Conservation (phyloP, 139 green algal species). For the Diplosphaera chodatii region DNA sequence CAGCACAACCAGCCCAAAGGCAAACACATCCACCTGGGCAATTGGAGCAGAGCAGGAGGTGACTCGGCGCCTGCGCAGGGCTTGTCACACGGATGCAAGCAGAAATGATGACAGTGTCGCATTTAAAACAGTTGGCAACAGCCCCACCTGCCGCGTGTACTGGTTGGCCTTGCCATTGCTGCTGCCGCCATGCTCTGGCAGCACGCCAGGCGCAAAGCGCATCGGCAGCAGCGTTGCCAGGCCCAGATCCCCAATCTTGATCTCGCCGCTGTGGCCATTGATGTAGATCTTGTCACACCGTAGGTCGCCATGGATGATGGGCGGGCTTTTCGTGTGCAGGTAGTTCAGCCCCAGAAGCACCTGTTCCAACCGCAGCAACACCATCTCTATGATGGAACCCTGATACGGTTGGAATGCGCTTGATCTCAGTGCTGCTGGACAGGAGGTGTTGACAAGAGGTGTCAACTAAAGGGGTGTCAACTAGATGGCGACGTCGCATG, state of each 20-base stretch:
- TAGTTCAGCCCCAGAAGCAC: slow-evolving; percentile 69
- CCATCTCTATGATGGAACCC: too few species aligned
- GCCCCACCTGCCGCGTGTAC: slow-evolving; percentile 33
- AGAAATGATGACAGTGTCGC: too few species aligned
- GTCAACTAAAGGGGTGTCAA: too few species aligned
- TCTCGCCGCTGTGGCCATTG: slow-evolving; percentile 84
- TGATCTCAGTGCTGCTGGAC: too few species aligned
- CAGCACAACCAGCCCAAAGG: slow-evolving; percentile 94
- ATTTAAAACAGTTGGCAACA: too few species aligned
- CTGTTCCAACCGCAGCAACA: too few species aligned
- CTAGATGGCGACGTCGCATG: too few species aligned
- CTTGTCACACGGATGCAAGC: too few species aligned
- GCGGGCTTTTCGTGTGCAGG: slow-evolving; percentile 78
- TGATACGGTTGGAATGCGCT: too few species aligned
- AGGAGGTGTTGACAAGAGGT: too few species aligned
- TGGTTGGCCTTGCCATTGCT: slow-evolving; percentile 27
- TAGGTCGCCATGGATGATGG: slow-evolving; percentile 94
- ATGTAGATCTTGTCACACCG: slow-evolving; percentile 92
- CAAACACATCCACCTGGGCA: slow-evolving; percentile 91
- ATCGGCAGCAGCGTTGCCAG: slow-evolving; percentile 75
- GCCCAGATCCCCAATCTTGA: slow-evolving; percentile 93
- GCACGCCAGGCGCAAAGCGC: slow-evolving; percentile 43
- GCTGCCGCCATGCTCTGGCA: slow-evolving; percentile 26
- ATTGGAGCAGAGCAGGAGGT: too few species aligned
- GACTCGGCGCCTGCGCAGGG: too few species aligned